These are phyloP conservation scores for Pulveroboletus frians DNA, from an alignment of 768 basidiomycete species.

Conservation along the genomic window DNA sequence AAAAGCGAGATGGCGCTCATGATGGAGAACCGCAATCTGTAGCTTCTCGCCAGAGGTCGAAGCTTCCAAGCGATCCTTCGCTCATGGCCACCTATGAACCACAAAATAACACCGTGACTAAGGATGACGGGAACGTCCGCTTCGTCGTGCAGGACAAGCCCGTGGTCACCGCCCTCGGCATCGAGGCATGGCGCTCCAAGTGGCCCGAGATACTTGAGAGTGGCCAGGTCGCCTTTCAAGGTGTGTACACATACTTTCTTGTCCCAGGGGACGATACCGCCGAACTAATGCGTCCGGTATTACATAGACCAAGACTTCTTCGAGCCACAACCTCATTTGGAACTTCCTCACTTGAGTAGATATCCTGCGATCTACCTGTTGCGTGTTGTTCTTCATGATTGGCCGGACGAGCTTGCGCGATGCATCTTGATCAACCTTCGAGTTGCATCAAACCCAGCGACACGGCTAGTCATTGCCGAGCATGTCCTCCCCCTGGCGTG, in stretches of 20 bases:
- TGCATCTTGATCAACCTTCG: constrained; percentile 44
- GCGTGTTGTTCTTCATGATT: constrained; percentile 72
- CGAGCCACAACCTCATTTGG: constrained; percentile 46
- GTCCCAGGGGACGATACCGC: background rate
- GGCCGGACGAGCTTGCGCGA: constrained; percentile 57
- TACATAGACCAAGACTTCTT: constrained; percentile 70
- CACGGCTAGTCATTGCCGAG: constrained; percentile 66
- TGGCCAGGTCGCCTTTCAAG: constrained; percentile 51
- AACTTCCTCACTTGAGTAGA: constrained; percentile 24
- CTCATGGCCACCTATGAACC: background rate
- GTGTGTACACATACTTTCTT: constrained; percentile 16
- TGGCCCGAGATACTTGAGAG: constrained; percentile 54
- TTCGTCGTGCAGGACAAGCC: constrained; percentile 58
- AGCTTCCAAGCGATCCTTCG: constrained; percentile 1
- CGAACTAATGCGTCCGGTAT: background rate
- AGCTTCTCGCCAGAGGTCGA: background rate
- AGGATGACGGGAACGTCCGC: constrained; percentile 34
- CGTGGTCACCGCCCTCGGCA: constrained; percentile 48
- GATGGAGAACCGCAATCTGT: background rate
- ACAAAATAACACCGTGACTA: constrained; percentile 11
- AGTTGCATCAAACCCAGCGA: constrained; percentile 35
- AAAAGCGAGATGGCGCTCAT: background rate
- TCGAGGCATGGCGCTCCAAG: constrained; percentile 54
- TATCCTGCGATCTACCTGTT: constrained; percentile 63
- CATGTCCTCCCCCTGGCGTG: constrained; percentile 68